These are phyloP conservation scores for Trifolium pratense DNA, from an alignment of 306 rosid species.

Conservation along the genomic window DNA sequence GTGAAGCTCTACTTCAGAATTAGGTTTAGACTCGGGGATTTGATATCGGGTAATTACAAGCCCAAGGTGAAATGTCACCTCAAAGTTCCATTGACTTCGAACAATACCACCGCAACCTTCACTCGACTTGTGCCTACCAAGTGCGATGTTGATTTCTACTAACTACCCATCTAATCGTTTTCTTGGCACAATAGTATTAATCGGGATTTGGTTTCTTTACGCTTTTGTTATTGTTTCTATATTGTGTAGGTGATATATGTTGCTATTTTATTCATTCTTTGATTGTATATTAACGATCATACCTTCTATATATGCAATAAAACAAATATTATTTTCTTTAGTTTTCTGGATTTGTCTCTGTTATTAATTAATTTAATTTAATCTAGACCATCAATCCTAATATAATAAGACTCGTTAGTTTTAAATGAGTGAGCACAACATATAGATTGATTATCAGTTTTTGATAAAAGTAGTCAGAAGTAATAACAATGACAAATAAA, in stretches of 20 bases:
- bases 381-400: neutral
- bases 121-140: slow-evolving; percentile 40
- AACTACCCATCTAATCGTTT: neutral
- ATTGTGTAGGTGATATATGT: neutral
- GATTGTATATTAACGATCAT: neutral
- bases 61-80: slow-evolving; percentile 61
- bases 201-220: neutral
- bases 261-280: neutral
- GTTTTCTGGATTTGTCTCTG: neutral
- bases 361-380: no score
- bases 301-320: neutral
- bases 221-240: neutral
- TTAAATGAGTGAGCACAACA: no score
- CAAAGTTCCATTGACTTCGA: slow-evolving; percentile 51
- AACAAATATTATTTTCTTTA: no score
- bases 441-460: no score
- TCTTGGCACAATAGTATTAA: neutral
- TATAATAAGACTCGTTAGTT: no score
- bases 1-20: slow-evolving; percentile 61
- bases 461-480: no score
- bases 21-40: slow-evolving; percentile 52
- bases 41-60: slow-evolving; percentile 41
- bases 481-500: no score
- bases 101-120: slow-evolving; percentile 17
- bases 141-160: slow-evolving; percentile 52